Percentiles rank a stretch among this genome's conserved stretches.
Evolutionary conservation across 2,329 filamentous ascomycete genomes (phyloP).

Genomic region (Beauveria varroae): DNA sequence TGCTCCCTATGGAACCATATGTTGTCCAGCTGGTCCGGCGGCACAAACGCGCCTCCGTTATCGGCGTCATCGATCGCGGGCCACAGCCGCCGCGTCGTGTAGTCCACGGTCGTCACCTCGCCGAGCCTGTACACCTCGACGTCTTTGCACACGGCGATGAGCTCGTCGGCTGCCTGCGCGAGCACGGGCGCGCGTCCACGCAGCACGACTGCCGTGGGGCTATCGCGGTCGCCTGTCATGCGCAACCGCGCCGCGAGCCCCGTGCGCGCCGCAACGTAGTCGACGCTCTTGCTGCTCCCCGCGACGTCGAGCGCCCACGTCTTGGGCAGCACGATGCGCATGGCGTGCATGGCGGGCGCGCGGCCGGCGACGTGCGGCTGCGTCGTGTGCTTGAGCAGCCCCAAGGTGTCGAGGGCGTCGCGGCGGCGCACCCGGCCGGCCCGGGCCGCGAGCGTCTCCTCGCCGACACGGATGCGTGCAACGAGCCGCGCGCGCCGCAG

Average conservation of each 20-base stretch:
- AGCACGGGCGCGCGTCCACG: constrained; percentile 25
- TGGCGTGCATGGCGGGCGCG: constrained; percentile 27
- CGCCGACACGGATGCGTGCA: constrained; percentile 6
- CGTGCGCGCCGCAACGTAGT: constrained; percentile 27
- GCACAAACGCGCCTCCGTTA: constrained; percentile 18
- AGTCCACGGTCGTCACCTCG: constrained; percentile 26
- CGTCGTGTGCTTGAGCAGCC: constrained; percentile 30
- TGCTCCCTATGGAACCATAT: constrained; percentile 30
- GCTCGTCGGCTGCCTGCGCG: constrained; percentile 27
- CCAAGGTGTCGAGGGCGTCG: constrained; percentile 23
- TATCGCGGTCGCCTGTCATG: constrained; percentile 24
- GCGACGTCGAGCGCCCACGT: constrained; percentile 27
- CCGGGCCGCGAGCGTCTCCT: background rate
- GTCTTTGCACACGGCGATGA: constrained; percentile 22
- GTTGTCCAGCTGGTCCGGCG: constrained; percentile 17
- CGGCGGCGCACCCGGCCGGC: background rate
- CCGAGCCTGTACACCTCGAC: constrained; percentile 30
- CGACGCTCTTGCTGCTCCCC: constrained; percentile 21
- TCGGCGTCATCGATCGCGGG: constrained; percentile 22
- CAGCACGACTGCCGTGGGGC: constrained; percentile 24
- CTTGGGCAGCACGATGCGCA: constrained; percentile 29
- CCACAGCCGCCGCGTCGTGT: constrained; percentile 29
- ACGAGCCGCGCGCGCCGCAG: background rate
- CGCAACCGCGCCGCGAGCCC: constrained; percentile 26
- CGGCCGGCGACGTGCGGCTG: constrained; percentile 18